These are phyloP conservation scores for Coleophoma eucalyptorum DNA, from an alignment of 2,329 filamentous ascomycete species.

Conservation along the genomic window DNA sequence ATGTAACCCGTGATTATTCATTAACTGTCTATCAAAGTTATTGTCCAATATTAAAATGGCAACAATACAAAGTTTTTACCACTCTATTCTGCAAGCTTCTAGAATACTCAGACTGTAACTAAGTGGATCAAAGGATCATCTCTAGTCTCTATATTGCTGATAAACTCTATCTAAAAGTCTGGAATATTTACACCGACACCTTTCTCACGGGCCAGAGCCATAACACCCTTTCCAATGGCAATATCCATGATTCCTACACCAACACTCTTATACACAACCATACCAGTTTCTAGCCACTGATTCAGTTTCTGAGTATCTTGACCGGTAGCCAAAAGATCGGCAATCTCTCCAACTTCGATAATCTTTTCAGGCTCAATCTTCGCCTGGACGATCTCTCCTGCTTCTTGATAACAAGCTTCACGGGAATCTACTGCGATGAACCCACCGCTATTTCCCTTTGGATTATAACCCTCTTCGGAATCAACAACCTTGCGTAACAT, in stretches of 20 bases:
- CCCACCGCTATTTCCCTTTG: not conserved
- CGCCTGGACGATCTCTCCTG: slow-evolving; percentile 79
- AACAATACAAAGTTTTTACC: no score
- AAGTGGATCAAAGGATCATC: no score
- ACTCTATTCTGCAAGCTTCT: no score
- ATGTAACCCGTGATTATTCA: no score
- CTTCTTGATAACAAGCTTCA: slow-evolving; percentile 49
- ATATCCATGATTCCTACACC: not conserved
- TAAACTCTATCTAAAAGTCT: not conserved
- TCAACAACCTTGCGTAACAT: not conserved
- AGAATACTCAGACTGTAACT: no score
- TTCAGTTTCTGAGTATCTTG: not conserved
- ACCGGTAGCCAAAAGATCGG: not conserved
- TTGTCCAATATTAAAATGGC: no score
- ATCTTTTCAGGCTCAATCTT: slow-evolving; percentile 68
- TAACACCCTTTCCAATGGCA: not conserved
- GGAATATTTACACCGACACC: not conserved
- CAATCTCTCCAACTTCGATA: slow-evolving; percentile 36
- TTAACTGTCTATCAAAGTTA: no score
- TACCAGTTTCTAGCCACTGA: slow-evolving; percentile 62
- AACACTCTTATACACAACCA: slow-evolving; percentile 46
- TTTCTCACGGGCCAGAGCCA: not conserved
- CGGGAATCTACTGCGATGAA: slow-evolving; percentile 1
- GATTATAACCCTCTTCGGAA: not conserved
- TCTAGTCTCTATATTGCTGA: no score